Conservation (phyloP, 192 early-diverging fungal species). For the Podila clonocystis region DNA sequence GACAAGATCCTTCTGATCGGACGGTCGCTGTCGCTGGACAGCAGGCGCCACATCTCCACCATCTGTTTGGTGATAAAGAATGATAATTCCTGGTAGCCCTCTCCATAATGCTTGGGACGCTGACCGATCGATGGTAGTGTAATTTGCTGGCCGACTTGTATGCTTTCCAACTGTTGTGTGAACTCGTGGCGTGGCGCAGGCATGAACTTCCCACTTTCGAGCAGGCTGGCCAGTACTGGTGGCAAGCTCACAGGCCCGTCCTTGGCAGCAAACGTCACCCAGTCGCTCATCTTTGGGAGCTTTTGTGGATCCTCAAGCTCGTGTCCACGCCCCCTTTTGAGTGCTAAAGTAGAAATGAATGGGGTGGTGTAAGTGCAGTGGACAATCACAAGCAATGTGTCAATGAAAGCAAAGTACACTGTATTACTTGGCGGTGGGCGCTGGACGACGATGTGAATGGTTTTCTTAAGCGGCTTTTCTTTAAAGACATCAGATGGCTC, state of each 20-base stretch:
- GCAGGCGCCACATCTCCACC: constrained; percentile 18
- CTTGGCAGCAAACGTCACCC: constrained; percentile 1
- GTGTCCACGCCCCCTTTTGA: constrained; percentile 1
- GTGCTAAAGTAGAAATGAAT: neutral
- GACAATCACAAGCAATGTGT: too few relatives aligned
- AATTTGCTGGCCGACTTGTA: constrained; percentile 18
- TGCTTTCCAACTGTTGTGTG: constrained; percentile 11
- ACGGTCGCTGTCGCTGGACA: constrained; percentile 12
- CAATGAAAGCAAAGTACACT: too few relatives aligned
- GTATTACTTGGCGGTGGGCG: too few relatives aligned
- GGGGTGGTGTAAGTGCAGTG: too few relatives aligned
- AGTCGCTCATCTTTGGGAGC: neutral
- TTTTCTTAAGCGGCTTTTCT: too few relatives aligned
- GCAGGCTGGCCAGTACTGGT: constrained; percentile 2
- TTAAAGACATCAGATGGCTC: too few relatives aligned
- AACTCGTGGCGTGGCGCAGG: constrained; percentile 18
- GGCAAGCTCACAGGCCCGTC: constrained; percentile 6
- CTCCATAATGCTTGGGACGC: constrained; percentile 14
- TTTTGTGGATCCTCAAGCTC: constrained; percentile 6
- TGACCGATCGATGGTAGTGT: constrained; percentile 31
- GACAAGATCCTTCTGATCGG: constrained; percentile 33
- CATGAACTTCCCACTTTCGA: constrained; percentile 9
- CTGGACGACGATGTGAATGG: too few relatives aligned
- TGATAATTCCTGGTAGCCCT: constrained; percentile 19
- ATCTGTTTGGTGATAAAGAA: constrained; percentile 39